phyloP scores from a whole-genome alignment of 2,329 filamentous ascomycete species.

The Biscogniauxia marginata region DNA sequence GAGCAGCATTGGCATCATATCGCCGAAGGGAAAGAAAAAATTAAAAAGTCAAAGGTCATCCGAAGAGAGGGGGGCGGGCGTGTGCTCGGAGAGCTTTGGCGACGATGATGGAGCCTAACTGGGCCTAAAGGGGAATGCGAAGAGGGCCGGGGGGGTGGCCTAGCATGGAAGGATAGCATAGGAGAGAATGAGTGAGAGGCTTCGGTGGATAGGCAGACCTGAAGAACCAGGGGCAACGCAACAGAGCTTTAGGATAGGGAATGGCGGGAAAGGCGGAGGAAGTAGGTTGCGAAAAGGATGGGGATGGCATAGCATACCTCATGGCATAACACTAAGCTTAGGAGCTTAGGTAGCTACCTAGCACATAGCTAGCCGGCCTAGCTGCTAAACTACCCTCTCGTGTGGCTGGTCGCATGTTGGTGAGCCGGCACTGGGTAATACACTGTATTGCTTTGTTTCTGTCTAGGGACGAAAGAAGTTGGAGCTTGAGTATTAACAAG shows the following conservation, averaged over 20 bases:
- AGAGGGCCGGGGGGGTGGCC: conserved; percentile 1
- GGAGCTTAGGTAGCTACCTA: not conserved
- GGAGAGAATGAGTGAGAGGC: not conserved
- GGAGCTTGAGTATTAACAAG: not conserved
- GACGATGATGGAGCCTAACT: conserved; percentile 22
- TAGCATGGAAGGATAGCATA: not conserved
- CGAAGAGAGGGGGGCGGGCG: conserved; percentile 13
- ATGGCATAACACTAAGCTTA: not conserved
- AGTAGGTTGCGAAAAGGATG: not conserved
- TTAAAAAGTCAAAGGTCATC: conserved; percentile 16
- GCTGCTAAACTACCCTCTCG: not conserved
- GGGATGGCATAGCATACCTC: not conserved
- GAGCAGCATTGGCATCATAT: conserved; percentile 24
- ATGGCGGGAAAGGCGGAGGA: not conserved
- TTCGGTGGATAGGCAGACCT: not conserved
- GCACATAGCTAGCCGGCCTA: not conserved
- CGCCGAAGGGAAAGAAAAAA: conserved; percentile 3
- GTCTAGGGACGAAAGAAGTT: not conserved
- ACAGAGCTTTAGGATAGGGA: not conserved
- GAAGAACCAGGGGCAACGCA: not conserved
- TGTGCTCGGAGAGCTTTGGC: conserved; percentile 16
- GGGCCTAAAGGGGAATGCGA: conserved; percentile 13
- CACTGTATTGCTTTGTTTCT: not conserved
- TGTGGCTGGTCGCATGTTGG: too few relatives aligned
- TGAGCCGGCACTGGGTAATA: not conserved